phyloP scores from a whole-genome alignment of 2,329 filamentous ascomycete species.

The Colletotrichum sp. region DNA sequence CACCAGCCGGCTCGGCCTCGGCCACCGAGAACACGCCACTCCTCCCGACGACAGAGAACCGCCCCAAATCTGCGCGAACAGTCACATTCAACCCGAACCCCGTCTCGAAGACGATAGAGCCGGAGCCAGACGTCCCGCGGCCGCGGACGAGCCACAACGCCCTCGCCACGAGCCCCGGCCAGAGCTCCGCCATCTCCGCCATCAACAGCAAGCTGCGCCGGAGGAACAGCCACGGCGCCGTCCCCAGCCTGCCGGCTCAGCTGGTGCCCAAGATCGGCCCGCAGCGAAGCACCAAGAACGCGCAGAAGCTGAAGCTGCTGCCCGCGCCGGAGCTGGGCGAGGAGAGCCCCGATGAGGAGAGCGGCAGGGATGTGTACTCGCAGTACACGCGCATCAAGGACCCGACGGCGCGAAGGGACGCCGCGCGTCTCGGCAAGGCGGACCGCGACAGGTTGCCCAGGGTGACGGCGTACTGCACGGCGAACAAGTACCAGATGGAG shows the following conservation, averaged over 20 bases:
- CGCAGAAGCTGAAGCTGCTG: conserved; percentile 96
- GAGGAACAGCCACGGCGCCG: conserved; percentile 78
- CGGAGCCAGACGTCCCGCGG: conserved; percentile 39
- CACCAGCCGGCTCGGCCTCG: conserved; percentile 6
- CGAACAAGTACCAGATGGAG: conserved; percentile 89
- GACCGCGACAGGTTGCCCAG: conserved; percentile 86
- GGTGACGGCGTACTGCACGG: conserved; percentile 96
- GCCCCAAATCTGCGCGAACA: conserved; percentile 59
- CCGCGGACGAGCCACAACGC: conserved; percentile 33
- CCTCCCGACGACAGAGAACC: conserved; percentile 35
- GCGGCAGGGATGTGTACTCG: conserved; percentile 93
- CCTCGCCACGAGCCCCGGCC: conserved; percentile 36
- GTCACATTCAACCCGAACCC: conserved; percentile 81
- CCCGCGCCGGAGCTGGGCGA: conserved; percentile 86
- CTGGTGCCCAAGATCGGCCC: conserved; percentile 80
- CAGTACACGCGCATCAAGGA: conserved; percentile 99
- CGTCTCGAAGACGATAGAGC: conserved; percentile 65
- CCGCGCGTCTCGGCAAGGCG: conserved; percentile 89
- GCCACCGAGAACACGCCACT: conserved; percentile 40
- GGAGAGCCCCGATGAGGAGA: conserved; percentile 83
- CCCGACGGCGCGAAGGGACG: conserved; percentile 89
- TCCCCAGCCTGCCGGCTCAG: conserved; percentile 39
- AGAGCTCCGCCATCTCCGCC: conserved; percentile 67
- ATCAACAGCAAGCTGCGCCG: conserved; percentile 88
- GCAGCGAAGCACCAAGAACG: conserved; percentile 92